Conservation (phyloP, 495 filamentous ascomycete species). For the Neurospora sp. region DNA sequence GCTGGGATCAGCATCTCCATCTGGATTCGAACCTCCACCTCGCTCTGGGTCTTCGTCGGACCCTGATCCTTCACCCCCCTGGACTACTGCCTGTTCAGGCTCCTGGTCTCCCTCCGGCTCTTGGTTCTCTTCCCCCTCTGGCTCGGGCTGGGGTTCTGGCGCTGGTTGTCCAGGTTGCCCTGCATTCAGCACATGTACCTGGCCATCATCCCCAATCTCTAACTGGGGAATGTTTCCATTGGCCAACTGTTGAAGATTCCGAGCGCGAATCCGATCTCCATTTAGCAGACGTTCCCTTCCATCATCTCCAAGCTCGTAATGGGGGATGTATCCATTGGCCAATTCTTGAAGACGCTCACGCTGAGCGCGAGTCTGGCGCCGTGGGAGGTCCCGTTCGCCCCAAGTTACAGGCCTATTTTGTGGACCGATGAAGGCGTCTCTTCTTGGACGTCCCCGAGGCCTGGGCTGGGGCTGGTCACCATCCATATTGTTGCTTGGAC, state of each 20-base stretch:
- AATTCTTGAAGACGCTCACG: not conserved
- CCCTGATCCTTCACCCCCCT: not conserved
- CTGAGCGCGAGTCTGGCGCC: not conserved
- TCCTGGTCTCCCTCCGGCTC: not conserved
- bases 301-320: not conserved
- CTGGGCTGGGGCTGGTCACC: not conserved
- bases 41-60: not conserved
- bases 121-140: not conserved
- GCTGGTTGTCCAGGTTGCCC: not conserved
- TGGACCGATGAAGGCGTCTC: not conserved
- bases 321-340: not conserved
- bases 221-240: not conserved
- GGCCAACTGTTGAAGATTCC: not conserved
- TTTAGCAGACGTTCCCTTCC: not conserved
- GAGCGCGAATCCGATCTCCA: not conserved
- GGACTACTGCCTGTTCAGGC: not conserved
- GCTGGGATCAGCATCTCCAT: not conserved
- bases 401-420: not conserved
- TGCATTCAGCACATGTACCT: not conserved
- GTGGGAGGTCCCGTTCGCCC: not conserved
- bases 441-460: not conserved
- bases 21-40: not conserved
- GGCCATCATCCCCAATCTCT: not conserved
- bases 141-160: not conserved
- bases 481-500: not conserved